Evolutionary conservation across 1,284 basidiomycete genomes (phyloP).

Genomic region (Apiotrichum sp.): DNA sequence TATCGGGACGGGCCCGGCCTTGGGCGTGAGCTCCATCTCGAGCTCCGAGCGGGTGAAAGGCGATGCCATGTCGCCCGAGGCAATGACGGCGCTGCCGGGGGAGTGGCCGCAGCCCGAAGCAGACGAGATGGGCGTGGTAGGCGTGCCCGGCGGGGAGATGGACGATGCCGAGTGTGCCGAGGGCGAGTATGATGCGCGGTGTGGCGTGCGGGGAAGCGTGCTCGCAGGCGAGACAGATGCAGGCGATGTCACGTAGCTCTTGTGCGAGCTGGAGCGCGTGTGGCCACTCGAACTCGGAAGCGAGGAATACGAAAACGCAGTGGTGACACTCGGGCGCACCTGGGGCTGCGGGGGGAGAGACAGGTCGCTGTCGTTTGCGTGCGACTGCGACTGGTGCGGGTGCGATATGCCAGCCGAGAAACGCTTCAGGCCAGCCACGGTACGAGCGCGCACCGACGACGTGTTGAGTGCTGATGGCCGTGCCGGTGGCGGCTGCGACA

Average conservation of each 20-base stretch:
- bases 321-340: neutral
- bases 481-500: neutral
- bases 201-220: neutral
- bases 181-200: neutral
- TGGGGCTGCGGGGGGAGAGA: neutral
- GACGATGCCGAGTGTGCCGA: constrained; percentile 7
- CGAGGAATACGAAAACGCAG: neutral
- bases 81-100: constrained; percentile 2
- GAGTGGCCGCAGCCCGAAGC: neutral
- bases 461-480: neutral
- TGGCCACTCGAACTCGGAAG: neutral
- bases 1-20: neutral
- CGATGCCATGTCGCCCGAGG: neutral
- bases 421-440: constrained; percentile 8
- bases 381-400: neutral
- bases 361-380: neutral
- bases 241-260: neutral
- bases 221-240: neutral
- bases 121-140: constrained; percentile 10
- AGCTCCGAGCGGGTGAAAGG: neutral
- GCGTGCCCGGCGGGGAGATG: constrained; percentile 13
- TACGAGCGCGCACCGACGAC: constrained; percentile 1
- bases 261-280: neutral
- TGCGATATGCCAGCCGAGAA: constrained; percentile 1
- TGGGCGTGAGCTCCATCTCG: constrained; percentile 2